Evolutionary conservation across 2,329 filamentous ascomycete genomes (phyloP).

Genomic region (Cladosporium oxysporum): DNA sequence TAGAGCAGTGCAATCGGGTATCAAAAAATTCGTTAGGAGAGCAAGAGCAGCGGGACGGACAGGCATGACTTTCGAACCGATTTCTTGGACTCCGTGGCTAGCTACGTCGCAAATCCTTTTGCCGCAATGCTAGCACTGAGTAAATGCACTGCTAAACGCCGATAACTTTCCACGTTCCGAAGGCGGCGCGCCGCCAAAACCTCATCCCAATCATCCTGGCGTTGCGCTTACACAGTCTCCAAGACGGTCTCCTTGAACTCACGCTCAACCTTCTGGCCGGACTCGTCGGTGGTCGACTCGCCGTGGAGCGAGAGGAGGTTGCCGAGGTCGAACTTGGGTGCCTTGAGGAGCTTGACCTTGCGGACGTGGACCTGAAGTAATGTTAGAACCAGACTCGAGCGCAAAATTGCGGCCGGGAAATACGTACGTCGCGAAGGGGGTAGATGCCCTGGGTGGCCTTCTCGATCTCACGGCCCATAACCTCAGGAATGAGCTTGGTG

Average conservation of each 20-base stretch:
- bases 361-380: constrained; percentile 86
- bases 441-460: constrained; percentile 99
- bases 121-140: constrained; percentile 19
- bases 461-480: constrained; percentile 99
- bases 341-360: constrained; percentile 99
- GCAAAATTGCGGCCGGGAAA: not conserved
- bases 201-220: constrained; percentile 17
- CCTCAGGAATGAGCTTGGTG: constrained; percentile 98
- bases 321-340: constrained; percentile 98
- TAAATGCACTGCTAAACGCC: constrained; percentile 22
- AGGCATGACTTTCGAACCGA: constrained; percentile 21
- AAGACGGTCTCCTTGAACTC: constrained; percentile 99
- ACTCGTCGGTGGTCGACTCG: constrained; percentile 93
- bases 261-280: constrained; percentile 94
- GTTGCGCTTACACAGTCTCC: constrained; percentile 75
- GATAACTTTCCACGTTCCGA: constrained; percentile 19
- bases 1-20: constrained; percentile 8
- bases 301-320: constrained; percentile 94
- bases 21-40: constrained; percentile 19
- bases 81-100: constrained; percentile 21
- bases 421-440: constrained; percentile 91
- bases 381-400: constrained; percentile 37
- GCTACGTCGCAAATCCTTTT: constrained; percentile 18
- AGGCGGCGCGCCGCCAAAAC: constrained; percentile 20
- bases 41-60: constrained; percentile 16